Percentiles rank a stretch among this genome's conserved stretches.
Evolutionary conservation across 805 yeast genomes (phyloP).

Genomic region (Hanseniaspora osmophila): DNA sequence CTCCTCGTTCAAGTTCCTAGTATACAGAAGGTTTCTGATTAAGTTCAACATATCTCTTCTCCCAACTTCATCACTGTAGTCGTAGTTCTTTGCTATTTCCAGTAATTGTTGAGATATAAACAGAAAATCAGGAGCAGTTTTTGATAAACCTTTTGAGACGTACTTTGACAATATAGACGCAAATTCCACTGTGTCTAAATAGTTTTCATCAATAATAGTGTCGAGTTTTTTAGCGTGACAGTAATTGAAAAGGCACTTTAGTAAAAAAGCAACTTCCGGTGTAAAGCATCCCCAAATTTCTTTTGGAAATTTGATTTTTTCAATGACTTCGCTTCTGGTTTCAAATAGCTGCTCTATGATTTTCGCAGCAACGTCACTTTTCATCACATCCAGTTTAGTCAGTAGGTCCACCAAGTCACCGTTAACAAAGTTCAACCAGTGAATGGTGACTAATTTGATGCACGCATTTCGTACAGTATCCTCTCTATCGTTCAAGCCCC

Average conservation of each 20-base stretch:
- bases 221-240: constrained; percentile 40
- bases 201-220: constrained; percentile 48
- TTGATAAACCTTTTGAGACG: constrained; percentile 31
- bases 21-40: constrained; percentile 43
- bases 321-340: constrained; percentile 46
- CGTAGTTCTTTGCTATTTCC: constrained; percentile 52
- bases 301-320: constrained; percentile 45
- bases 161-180: constrained; percentile 46
- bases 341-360: constrained; percentile 55
- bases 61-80: constrained; percentile 83
- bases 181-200: constrained; percentile 67
- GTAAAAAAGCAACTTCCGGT: constrained; percentile 60
- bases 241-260: constrained; percentile 50
- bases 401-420: constrained; percentile 61
- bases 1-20: constrained; percentile 40
- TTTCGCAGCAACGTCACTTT: constrained; percentile 48
- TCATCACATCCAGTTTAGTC: constrained; percentile 56
- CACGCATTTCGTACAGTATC: constrained; percentile 60
- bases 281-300: constrained; percentile 57
- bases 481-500: constrained; percentile 88
- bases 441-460: constrained; percentile 45
- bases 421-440: constrained; percentile 58
- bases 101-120: constrained; percentile 66
- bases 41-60: constrained; percentile 58
- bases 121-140: constrained; percentile 39